A percentile compares a stretch with the other conserved stretches of the same genome.
Conservation (phyloP, 2,329 filamentous ascomycete species). For the Cytospora piceicola region DNA sequence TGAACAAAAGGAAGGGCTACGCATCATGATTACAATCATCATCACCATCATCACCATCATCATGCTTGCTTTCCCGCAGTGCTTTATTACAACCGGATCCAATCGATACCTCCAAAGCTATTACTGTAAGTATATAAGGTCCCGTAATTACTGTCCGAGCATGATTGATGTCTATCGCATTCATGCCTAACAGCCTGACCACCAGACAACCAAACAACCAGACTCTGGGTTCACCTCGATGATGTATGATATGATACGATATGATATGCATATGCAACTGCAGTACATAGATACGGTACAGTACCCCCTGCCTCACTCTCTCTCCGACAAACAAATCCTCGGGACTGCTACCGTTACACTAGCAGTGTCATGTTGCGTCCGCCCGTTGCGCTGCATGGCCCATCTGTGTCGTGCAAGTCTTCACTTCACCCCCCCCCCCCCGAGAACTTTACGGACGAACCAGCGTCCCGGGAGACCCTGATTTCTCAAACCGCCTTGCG, state of each 20-base stretch:
- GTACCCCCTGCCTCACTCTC: too few relatives aligned
- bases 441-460: conserved; percentile 9
- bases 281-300: too few relatives aligned
- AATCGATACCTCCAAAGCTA: neutral
- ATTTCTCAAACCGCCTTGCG: neutral
- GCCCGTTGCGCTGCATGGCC: neutral
- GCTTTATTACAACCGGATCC: neutral
- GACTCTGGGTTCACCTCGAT: neutral
- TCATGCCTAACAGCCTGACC: neutral
- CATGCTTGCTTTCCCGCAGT: neutral
- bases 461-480: conserved; percentile 13
- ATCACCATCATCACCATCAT: neutral
- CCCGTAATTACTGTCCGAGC: neutral
- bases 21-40: neutral
- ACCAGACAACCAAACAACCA: neutral
- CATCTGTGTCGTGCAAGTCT: neutral
- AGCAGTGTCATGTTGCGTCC: conserved; percentile 1
- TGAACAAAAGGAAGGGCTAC: neutral
- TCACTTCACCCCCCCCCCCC: too few relatives aligned
- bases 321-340: neutral
- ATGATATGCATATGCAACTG: neutral
- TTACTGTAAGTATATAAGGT: neutral
- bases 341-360: neutral
- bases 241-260: neutral
- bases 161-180: neutral